phyloP scores from a whole-genome alignment of 148 eudicot species.

The Fagopyrum esculentum region DNA sequence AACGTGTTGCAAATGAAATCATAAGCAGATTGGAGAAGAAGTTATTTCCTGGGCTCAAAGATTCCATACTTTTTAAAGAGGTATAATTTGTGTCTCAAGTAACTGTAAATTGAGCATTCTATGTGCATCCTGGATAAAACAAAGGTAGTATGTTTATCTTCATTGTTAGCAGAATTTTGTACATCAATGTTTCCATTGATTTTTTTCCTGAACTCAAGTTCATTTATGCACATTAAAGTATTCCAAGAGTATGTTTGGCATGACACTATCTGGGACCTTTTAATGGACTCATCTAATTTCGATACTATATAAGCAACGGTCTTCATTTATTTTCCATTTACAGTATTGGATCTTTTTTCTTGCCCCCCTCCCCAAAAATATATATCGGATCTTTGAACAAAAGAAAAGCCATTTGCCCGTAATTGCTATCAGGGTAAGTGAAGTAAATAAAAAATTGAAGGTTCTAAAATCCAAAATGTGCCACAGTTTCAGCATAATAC shows the following conservation, averaged over 20 bases:
- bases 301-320: neutral
- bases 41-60: constrained; percentile 85
- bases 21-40: constrained; percentile 82
- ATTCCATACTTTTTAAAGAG: constrained; percentile 78
- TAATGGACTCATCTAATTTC: neutral
- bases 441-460: neutral
- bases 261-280: neutral
- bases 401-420: neutral
- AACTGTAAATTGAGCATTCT: neutral
- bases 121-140: neutral
- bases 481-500: neutral
- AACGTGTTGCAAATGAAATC: constrained; percentile 67
- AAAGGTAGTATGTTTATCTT: neutral
- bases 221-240: neutral
- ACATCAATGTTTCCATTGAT: neutral
- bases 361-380: no score
- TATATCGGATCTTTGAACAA: neutral
- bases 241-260: neutral
- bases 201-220: neutral
- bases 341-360: no score
- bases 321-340: neutral
- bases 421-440: neutral
- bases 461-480: neutral
- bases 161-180: neutral
- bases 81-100: constrained; percentile 21